Evolutionary conservation across 441 rosid species (phyloP), one percentile per base, ranked within the genome.

Genomic region (Erodium texanum): DNA sequence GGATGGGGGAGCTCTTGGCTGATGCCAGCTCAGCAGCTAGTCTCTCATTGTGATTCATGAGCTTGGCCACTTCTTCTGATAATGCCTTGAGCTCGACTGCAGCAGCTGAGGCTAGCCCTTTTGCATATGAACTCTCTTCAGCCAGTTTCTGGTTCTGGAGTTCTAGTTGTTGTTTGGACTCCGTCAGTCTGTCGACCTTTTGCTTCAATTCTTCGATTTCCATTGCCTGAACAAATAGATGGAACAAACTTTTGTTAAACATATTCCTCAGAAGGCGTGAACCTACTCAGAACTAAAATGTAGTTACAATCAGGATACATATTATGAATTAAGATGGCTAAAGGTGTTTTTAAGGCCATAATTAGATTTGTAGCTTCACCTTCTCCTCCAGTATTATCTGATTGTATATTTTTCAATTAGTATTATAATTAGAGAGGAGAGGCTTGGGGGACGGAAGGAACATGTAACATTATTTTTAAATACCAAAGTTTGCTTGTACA

Each of bases 61-160:
- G 96, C 83, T 92, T 94, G 45, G 97, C 74, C 32, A 94, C 89
- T 85, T 94, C 96, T 77, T 89, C 99, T 14, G 97, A 89, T 72
- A 94, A 80, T 76, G 96, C 99, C 80, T 91, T 94, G 62, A 94
- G 99, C 79, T 94, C 97, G 24, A 87, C 88, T 6, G 96, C 96
- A 70, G 99, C 99, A 22, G 99, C 97, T 43, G 96, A 91, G 73
- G 99, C 99, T 73, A 94, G 87, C 63, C 84, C 97, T 84, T 94
- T 91, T 3, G 99, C 97, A 11, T 91, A 94, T 14, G 94, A 86
- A 76, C 99, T 88, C 77, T 94, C 99, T 41, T 91, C 99, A 1
- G 94, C 89, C 38, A 91, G 84, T 76, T 87, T 91, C 73, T 82
- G 80, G 77, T 91, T 91, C 71, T 70, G 79, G 50, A 74, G 76